Base-by-base conservation (phyloP, 1,284 basidiomycete genomes). In the Cutaneotrichosporon spelunceum region DNA sequence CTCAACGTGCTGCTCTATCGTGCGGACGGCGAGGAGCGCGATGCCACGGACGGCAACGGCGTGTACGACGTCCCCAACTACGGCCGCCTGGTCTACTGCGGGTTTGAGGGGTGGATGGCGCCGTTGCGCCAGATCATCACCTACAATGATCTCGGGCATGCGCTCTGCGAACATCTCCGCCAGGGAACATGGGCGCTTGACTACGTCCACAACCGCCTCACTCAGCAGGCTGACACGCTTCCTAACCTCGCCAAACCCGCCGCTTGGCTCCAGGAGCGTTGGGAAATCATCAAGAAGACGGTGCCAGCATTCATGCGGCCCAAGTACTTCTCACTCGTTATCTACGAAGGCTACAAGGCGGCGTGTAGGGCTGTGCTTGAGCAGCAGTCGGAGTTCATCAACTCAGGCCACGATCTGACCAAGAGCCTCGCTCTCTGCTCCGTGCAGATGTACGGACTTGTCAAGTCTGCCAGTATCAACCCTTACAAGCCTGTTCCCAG, bases 101-200 rank as follows among this genome's bases (percentile, higher is more conserved):
- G 93, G 29, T 78, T 97, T 55, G 91, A 97, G 75, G 94, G 93
- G 1, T 97, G 93, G 91, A 96, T 97, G 91, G 86, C 88, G 66
- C 87, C 87, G 0, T 80, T 97, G 57, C 83, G 85, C 45, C 84
- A 87, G 63, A 86, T 96, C 72, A 93, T 93, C 85, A 82, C 83
- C 64, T 84, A 86, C 72, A 97, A 96, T 75, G 93, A 97, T 73
- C 83, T 97, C 8, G 93, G 94, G 0, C 92, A 96, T 76, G 85
- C 92, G 0, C 82, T 97, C 5, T 95, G 91, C 71, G 87, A 82
- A 10, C 91, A 97, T 76, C 78, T 97, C 59, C 84, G 94, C 62
- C 83, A 88, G 53, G 93, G 94, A 7, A 83, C 83, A 13, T 97
- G 94, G 93, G 88, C 93, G 3, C 79, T 95, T 68, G 90, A 95